These are phyloP conservation scores for Suillus decipiens DNA, from an alignment of 768 basidiomycete genomes.

Conservation along the genomic window DNA sequence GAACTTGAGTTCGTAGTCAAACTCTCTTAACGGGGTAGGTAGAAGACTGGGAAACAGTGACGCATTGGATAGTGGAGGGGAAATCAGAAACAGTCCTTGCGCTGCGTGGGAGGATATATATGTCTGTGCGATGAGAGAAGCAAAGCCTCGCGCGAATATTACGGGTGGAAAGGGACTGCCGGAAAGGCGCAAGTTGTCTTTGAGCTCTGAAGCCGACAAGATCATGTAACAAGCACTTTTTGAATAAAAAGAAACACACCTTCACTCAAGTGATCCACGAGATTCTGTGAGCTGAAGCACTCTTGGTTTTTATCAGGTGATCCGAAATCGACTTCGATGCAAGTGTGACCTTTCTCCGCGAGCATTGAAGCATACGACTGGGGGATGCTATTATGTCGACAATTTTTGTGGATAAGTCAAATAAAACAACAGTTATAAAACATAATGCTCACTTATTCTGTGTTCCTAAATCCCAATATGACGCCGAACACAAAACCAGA, in stretches of 20 bases:
- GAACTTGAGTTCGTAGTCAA: conserved; percentile 62
- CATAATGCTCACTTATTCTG: conserved; percentile 35
- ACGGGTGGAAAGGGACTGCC: conserved; percentile 58
- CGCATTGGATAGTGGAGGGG: conserved; percentile 49
- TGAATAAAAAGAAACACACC: neutral
- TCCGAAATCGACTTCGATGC: conserved; percentile 44
- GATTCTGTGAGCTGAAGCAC: conserved; percentile 16
- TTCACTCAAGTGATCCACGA: conserved; percentile 42
- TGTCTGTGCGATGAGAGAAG: conserved; percentile 60
- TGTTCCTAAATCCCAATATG: conserved; percentile 44
- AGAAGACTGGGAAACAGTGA: conserved; percentile 32
- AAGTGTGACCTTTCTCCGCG: conserved; percentile 51
- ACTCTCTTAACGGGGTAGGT: conserved; percentile 46
- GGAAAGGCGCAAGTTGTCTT: conserved; percentile 42
- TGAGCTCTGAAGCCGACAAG: conserved; percentile 38
- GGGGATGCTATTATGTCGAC: conserved; percentile 32
- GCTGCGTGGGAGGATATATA: conserved; percentile 72
- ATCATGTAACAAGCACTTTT: neutral
- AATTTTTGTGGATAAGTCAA: neutral
- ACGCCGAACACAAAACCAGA: conserved; percentile 52
- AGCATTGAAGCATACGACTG: conserved; percentile 38
- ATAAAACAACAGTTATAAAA: neutral
- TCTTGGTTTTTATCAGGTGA: conserved; percentile 18
- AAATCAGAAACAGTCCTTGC: conserved; percentile 60
- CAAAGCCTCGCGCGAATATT: conserved; percentile 49